phyloP scores from a whole-genome alignment of 768 basidiomycete species.

The Tylopilus vinaceipallidus region DNA sequence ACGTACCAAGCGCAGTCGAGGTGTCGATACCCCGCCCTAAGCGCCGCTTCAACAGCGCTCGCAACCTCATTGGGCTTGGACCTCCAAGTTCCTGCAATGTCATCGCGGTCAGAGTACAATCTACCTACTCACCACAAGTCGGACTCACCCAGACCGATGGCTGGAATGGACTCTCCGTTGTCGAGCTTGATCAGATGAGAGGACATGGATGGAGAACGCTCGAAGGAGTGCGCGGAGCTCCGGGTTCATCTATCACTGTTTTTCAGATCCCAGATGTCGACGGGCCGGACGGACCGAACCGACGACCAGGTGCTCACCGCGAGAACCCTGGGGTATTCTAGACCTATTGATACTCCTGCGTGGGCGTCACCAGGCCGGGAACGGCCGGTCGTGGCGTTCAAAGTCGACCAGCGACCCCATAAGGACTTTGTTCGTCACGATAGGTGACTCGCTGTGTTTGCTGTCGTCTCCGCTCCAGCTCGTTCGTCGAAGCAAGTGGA shows the following conservation, averaged over 20 bases:
- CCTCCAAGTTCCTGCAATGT: conserved; percentile 71
- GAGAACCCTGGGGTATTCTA: not conserved
- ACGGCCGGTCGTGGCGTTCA: too few relatives aligned
- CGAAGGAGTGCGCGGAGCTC: conserved; percentile 1
- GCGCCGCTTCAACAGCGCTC: conserved; percentile 67
- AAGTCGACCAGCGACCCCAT: too few relatives aligned
- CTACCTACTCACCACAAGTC: conserved; percentile 21
- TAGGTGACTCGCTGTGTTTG: too few relatives aligned
- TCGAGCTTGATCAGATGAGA: conserved; percentile 57
- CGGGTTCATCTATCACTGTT: not conserved
- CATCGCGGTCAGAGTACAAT: not conserved
- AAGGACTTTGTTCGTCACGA: too few relatives aligned
- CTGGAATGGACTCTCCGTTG: conserved; percentile 54
- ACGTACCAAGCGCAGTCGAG: conserved; percentile 62
- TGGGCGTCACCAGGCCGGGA: not conserved
- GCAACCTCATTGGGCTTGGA: conserved; percentile 70
- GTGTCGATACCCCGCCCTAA: conserved; percentile 78
- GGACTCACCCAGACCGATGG: conserved; percentile 54
- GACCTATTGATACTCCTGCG: not conserved
- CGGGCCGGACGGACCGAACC: conserved; percentile 23
- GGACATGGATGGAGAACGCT: conserved; percentile 26
- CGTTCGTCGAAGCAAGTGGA: not conserved
- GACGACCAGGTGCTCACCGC: conserved; percentile 1
- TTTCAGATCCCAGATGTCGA: not conserved
- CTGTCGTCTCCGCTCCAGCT: too few relatives aligned